Conservation (phyloP, 2,329 filamentous ascomycete genomes). For the Cladosporium sp. region DNA sequence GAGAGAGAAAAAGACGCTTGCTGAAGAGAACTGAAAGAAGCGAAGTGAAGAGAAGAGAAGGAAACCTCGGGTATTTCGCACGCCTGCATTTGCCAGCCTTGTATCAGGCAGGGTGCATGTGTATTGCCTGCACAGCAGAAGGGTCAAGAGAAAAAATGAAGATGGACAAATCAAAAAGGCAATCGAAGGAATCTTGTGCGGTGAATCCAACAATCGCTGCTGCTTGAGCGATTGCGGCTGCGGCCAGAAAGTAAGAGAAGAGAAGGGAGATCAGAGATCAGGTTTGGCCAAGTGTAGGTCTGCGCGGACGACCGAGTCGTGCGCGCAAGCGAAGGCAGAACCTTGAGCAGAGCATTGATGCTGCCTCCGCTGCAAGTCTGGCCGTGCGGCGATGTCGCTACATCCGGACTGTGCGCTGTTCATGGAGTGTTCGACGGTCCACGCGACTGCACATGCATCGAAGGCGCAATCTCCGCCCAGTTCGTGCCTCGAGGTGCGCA, state of each 20-base stretch:
- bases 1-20: background rate
- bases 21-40: background rate
- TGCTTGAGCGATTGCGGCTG: conserved; percentile 2
- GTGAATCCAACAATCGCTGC: background rate
- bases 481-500: background rate
- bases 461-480: conserved; percentile 1
- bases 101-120: background rate
- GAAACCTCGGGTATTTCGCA: background rate
- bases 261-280: background rate
- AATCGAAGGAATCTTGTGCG: background rate
- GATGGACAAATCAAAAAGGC: background rate
- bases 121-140: conserved; percentile 6
- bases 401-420: no score
- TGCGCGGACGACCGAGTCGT: background rate
- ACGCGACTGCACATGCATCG: background rate
- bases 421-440: no score
- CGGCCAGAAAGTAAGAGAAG: background rate
- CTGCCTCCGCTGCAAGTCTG: no score
- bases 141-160: background rate
- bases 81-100: conserved; percentile 9
- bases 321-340: no score
- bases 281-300: background rate
- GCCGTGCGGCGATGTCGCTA: no score
- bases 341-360: no score
- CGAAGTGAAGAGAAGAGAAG: background rate